These are phyloP conservation scores for Orobanche coerulescens DNA, from an alignment of 257 asterid species.

Conservation along the genomic window DNA sequence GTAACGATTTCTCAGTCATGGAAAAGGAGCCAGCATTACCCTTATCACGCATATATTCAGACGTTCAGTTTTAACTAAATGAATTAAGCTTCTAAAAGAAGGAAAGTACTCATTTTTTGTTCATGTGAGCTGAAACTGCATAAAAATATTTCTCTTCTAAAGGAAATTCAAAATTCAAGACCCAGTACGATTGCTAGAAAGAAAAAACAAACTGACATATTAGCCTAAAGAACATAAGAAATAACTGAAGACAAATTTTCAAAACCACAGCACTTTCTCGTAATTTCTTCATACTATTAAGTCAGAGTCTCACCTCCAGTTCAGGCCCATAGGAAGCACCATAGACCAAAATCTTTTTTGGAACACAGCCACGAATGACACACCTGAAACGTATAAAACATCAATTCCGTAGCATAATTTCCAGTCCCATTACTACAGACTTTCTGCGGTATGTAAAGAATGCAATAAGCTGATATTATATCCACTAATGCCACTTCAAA, in stretches of 20 bases:
- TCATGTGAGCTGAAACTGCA: background rate
- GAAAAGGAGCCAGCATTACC: background rate
- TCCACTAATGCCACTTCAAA: background rate
- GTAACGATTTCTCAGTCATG: slow-evolving; percentile 1
- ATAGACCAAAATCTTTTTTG: slow-evolving; percentile 95
- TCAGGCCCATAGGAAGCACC: slow-evolving; percentile 97
- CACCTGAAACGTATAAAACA: slow-evolving; percentile 48
- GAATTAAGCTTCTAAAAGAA: slow-evolving; percentile 1
- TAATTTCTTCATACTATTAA: background rate
- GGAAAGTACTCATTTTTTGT: background rate
- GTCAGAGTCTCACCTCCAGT: slow-evolving; percentile 60
- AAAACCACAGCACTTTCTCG: background rate
- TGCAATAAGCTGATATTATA: background rate
- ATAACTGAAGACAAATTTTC: background rate
- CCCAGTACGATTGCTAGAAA: background rate
- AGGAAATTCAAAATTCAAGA: background rate
- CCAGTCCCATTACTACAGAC: background rate
- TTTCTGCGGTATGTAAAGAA: background rate
- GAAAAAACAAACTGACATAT: background rate
- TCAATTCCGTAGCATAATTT: slow-evolving; percentile 16
- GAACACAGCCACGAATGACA: slow-evolving; percentile 99
- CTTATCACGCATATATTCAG: background rate
- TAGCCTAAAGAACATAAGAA: slow-evolving; percentile 1
- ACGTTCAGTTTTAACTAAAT: background rate
- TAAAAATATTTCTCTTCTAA: background rate